Evolutionary conservation across 495 filamentous ascomycete species (phyloP).

Genomic region (Penicillium coffeae): DNA sequence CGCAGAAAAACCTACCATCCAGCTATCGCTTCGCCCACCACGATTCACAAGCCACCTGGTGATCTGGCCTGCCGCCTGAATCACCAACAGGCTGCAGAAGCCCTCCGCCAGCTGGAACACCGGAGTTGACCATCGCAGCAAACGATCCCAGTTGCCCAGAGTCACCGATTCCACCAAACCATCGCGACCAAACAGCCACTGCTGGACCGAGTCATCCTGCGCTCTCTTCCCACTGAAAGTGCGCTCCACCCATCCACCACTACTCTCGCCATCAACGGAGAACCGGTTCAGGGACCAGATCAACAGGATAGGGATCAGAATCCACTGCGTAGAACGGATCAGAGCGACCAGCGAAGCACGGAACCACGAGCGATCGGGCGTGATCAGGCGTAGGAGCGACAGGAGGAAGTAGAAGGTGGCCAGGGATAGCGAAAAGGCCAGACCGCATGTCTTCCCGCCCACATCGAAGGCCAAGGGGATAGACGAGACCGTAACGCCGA

Average conservation of each 20-base stretch:
- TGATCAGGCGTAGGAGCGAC: constrained; percentile 72
- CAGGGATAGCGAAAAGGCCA: constrained; percentile 85
- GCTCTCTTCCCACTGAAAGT: constrained; percentile 69
- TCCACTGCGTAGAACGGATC: constrained; percentile 73
- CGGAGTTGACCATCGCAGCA: constrained; percentile 89
- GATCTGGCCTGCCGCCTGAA: constrained; percentile 89
- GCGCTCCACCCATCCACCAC: constrained; percentile 70
- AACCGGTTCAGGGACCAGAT: constrained; percentile 95
- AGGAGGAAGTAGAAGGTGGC: constrained; percentile 87
- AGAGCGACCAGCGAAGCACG: constrained; percentile 61
- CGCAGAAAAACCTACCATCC: constrained; percentile 68
- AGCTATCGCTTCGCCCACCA: constrained; percentile 82
- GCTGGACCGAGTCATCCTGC: constrained; percentile 57
- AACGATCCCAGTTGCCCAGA: constrained; percentile 83
- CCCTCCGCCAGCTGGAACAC: constrained; percentile 92
- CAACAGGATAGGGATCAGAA: constrained; percentile 74
- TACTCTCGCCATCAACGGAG: constrained; percentile 75
- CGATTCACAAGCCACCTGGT: constrained; percentile 94
- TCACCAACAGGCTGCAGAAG: constrained; percentile 93
- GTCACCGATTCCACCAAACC: constrained; percentile 73
- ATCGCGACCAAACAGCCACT: constrained; percentile 81
- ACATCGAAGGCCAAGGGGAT: constrained; percentile 97
- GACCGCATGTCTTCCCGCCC: constrained; percentile 86
- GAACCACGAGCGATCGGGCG: constrained; percentile 73
- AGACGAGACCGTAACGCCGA: constrained; percentile 83